phyloP scores from a whole-genome alignment of 306 rosid species.

The Citrullus mucosospermus region DNA sequence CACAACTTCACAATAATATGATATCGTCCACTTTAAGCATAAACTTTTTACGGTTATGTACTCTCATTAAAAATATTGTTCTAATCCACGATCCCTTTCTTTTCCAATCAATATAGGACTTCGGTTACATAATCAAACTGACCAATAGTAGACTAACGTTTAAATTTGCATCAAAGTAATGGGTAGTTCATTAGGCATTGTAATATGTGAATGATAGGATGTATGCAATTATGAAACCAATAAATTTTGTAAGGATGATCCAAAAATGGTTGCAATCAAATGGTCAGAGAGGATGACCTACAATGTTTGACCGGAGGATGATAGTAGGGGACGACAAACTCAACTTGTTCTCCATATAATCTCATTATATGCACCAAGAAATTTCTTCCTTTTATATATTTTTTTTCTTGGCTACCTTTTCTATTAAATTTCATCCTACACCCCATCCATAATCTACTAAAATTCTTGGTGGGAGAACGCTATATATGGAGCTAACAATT shows the following conservation, averaged over 20 bases:
- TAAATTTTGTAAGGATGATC: background rate
- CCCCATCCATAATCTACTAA: too few species aligned
- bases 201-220: background rate
- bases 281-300: slow-evolving; percentile 1
- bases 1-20: too few species aligned
- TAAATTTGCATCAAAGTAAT: too few species aligned
- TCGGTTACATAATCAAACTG: too few species aligned
- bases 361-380: background rate
- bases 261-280: background rate
- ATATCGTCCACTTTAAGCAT: too few species aligned
- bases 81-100: too few species aligned
- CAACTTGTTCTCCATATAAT: background rate
- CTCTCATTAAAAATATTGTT: too few species aligned
- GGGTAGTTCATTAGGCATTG: background rate
- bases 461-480: background rate
- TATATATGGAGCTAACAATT: background rate
- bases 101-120: too few species aligned
- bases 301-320: background rate
- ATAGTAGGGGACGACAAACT: background rate
- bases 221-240: background rate
- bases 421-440: background rate
- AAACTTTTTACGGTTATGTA: too few species aligned
- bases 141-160: too few species aligned
- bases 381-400: background rate
- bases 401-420: background rate